These are phyloP conservation scores for Hippophae tibetana DNA, from an alignment of 306 rosid genomes.

Conservation along the genomic window DNA sequence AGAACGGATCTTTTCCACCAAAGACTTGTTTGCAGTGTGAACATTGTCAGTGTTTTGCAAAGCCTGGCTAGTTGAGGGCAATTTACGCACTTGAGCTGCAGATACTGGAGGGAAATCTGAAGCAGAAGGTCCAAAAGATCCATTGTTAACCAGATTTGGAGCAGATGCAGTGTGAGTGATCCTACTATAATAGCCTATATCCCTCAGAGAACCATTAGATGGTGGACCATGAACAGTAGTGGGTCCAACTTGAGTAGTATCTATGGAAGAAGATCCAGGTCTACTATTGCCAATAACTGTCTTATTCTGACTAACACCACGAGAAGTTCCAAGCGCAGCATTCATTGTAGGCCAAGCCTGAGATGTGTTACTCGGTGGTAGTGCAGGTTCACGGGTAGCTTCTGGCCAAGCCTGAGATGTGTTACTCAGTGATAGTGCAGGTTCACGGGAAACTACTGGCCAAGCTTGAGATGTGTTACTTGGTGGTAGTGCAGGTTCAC, in stretches of 20 bases:
- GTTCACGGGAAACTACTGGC: too few species aligned
- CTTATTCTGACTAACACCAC: slow-evolving; percentile 22
- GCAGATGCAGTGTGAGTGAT: slow-evolving; percentile 70
- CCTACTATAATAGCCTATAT: slow-evolving; percentile 36
- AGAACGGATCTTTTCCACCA: slow-evolving; percentile 75
- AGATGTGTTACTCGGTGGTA: too few species aligned
- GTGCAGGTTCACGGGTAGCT: too few species aligned
- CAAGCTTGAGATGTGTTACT: too few species aligned
- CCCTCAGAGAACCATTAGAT: slow-evolving; percentile 44
- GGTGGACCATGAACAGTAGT: slow-evolving; percentile 29
- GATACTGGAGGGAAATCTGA: slow-evolving; percentile 87
- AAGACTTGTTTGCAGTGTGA: slow-evolving; percentile 79
- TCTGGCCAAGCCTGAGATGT: too few species aligned
- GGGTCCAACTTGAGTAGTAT: slow-evolving; percentile 21
- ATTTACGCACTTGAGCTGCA: slow-evolving; percentile 41
- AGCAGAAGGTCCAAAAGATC: slow-evolving; percentile 36
- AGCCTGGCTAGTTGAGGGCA: slow-evolving; percentile 41
- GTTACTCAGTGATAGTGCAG: too few species aligned
- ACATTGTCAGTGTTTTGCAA: slow-evolving; percentile 38
- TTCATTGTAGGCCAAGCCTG: slow-evolving; percentile 36
- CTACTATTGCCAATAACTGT: slow-evolving; percentile 11
- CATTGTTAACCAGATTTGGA: slow-evolving; percentile 51
- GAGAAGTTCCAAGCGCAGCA: slow-evolving; percentile 16
- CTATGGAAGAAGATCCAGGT: slow-evolving; percentile 19
- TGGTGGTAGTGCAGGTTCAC: too few species aligned